These are phyloP conservation scores for Pestalotiopsis sp. DNA, from an alignment of 2,329 filamentous ascomycete genomes.

Conservation along the genomic window DNA sequence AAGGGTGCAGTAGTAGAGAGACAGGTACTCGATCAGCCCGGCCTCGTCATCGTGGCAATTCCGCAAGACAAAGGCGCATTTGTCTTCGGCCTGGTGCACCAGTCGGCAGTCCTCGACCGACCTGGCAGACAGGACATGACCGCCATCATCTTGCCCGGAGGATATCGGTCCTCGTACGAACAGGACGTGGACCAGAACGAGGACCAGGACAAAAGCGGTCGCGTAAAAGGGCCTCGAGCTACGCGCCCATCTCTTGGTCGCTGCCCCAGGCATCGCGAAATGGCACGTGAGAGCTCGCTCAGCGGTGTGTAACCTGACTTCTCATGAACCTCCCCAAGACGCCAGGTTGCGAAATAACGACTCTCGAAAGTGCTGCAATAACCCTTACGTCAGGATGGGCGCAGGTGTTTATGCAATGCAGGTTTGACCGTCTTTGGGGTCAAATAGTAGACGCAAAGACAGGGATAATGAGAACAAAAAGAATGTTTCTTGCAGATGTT, in stretches of 20 bases:
- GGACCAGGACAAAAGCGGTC: conserved; percentile 46
- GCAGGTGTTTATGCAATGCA: neutral
- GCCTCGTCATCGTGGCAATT: conserved; percentile 90
- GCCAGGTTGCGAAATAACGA: neutral
- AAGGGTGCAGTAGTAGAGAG: conserved; percentile 86
- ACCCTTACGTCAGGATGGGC: neutral
- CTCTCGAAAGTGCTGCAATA: neutral
- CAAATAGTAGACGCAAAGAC: neutral
- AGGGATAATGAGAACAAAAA: neutral
- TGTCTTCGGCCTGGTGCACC: conserved; percentile 75
- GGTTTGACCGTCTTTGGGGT: neutral
- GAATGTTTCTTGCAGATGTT: neutral
- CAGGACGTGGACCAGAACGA: conserved; percentile 48
- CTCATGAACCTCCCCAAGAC: neutral
- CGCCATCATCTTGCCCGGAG: conserved; percentile 18
- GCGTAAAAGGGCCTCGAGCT: conserved; percentile 52
- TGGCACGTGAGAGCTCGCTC: neutral
- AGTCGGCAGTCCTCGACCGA: conserved; percentile 66
- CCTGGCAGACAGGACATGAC: conserved; percentile 17
- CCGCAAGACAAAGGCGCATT: conserved; percentile 81
- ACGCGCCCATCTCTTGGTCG: conserved; percentile 34
- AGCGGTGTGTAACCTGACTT: neutral
- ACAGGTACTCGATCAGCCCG: conserved; percentile 84
- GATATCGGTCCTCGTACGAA: conserved; percentile 24
- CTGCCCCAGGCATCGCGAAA: conserved; percentile 10